Evolutionary conservation across 805 yeast genomes (phyloP), one percentile per base, ranked within the genome.

Genomic region (Soucietia sequanensis): DNA sequence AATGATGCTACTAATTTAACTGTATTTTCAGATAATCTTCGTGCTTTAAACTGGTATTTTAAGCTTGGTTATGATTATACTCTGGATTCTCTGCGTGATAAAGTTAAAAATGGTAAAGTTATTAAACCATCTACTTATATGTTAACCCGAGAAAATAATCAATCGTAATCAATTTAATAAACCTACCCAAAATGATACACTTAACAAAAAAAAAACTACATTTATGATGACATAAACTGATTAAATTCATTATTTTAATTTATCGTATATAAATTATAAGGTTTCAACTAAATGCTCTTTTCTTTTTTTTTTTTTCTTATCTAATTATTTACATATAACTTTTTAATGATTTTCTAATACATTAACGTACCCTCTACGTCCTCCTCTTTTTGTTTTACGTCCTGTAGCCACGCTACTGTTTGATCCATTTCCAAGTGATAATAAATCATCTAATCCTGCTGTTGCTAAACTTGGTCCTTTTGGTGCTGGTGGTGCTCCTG

Each of bases 11-110:
- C 66, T 1, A 48, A 66, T 3, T 51, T 78, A 25, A 78, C 83
- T 2, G 83, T 77, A 1, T 78, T 78, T 44, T 41, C 70, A 17
- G 65, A 60, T 12, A 78, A 78, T 43, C 15, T 13, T 4, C 46
- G 39, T 2, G 81, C 80, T 0, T 37, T 62, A 12, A 34, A 44
- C 0, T 74, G 80, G 71, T 78, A 78, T 44, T 24, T 22, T 4
- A 48, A 48, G 4, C 31, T 62, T 22, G 75, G 75, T 1, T 78
- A 74, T 44, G 27, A 23, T 0, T 31, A 44, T 3, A 55, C 74
- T 1, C 50, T 42, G 2, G 64, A 65, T 37, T 72, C 80, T 8
- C 82, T 81, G 0, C 31, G 39, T 10, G 79, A 74, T 41, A 61
- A 51, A 29, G 41, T 74, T 12, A 54, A 81, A 25, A 55, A 44